A percentile compares a stretch with the other conserved stretches of the same genome.
Conservation (phyloP, 2,329 filamentous ascomycete genomes). For the Venturiaceae sp. region DNA sequence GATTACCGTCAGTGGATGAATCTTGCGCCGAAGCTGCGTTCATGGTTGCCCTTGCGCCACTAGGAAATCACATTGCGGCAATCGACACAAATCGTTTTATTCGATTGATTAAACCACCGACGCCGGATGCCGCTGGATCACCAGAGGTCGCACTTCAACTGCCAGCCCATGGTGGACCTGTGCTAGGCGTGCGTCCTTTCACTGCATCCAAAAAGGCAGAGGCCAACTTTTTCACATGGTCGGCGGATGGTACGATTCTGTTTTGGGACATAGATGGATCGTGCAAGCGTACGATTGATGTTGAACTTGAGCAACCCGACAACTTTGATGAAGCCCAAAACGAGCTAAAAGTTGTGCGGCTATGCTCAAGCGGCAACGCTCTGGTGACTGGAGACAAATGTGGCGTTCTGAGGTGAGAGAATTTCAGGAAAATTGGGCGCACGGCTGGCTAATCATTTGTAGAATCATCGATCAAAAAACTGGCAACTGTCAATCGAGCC, state of each 20-base stretch:
- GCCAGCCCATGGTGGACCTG: constrained; percentile 47
- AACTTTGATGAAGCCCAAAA: constrained; percentile 40
- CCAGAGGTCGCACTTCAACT: constrained; percentile 30
- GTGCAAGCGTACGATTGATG: constrained; percentile 52
- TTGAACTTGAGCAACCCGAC: constrained; percentile 57
- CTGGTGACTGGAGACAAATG: constrained; percentile 80
- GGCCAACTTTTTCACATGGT: constrained; percentile 84
- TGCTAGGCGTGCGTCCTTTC: constrained; percentile 63
- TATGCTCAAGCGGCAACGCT: constrained; percentile 51
- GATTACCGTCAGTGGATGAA: neutral
- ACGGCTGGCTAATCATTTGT: constrained; percentile 2
- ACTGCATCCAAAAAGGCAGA: constrained; percentile 47
- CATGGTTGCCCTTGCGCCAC: constrained; percentile 11
- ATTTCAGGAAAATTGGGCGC: constrained; percentile 5
- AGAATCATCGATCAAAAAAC: constrained; percentile 56
- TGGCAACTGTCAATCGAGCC: constrained; percentile 54
- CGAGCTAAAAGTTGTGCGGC: constrained; percentile 47
- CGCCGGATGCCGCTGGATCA: constrained; percentile 18
- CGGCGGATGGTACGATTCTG: constrained; percentile 65
- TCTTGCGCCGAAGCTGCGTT: neutral
- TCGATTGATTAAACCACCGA: constrained; percentile 45
- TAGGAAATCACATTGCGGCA: constrained; percentile 25
- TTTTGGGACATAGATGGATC: constrained; percentile 74
- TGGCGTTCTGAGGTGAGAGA: constrained; percentile 63
- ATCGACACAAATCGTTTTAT: constrained; percentile 70